Evolutionary conservation across 1,284 basidiomycete genomes (phyloP).

Genomic region (Melampsora larici-populina): DNA sequence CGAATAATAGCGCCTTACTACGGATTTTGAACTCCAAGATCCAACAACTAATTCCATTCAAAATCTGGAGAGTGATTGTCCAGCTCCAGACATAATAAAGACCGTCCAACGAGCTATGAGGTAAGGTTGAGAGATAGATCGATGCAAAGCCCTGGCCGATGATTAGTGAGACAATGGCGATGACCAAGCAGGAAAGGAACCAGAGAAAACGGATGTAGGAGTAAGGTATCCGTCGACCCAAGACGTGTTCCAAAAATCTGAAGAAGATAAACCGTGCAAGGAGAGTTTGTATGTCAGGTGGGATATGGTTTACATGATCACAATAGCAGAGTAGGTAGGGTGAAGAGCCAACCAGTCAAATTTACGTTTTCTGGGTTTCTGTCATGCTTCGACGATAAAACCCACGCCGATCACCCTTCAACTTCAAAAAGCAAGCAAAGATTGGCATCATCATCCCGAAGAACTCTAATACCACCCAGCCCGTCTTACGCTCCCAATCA

Average conservation of each 20-base stretch:
- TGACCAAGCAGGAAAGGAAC: conserved; percentile 60
- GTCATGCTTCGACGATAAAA: conserved; percentile 54
- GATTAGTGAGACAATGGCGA: conserved; percentile 60
- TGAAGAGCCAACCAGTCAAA: background rate
- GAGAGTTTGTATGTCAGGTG: conserved; percentile 48
- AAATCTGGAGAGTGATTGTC: conserved; percentile 58
- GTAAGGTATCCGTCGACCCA: conserved; percentile 58
- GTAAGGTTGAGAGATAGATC: conserved; percentile 59
- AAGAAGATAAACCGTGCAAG: background rate
- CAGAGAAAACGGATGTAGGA: conserved; percentile 61
- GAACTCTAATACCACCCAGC: conserved; percentile 61
- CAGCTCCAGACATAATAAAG: conserved; percentile 61
- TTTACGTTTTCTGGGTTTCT: conserved; percentile 52
- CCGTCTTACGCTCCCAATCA: conserved; percentile 62
- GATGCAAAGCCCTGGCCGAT: conserved; percentile 62
- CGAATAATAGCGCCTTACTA: conserved; percentile 59
- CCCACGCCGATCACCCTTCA: conserved; percentile 48
- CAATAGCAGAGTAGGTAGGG: background rate
- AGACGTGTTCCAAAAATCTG: conserved; percentile 57
- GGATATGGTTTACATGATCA: background rate
- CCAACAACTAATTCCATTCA: conserved; percentile 57
- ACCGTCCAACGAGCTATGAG: conserved; percentile 60
- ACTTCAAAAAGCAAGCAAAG: conserved; percentile 54
- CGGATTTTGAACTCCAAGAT: conserved; percentile 60
- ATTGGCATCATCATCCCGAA: conserved; percentile 61